Evolutionary conservation across 1,139 yeast genomes (phyloP).

Genomic region (Lizanozyma gosingica): DNA sequence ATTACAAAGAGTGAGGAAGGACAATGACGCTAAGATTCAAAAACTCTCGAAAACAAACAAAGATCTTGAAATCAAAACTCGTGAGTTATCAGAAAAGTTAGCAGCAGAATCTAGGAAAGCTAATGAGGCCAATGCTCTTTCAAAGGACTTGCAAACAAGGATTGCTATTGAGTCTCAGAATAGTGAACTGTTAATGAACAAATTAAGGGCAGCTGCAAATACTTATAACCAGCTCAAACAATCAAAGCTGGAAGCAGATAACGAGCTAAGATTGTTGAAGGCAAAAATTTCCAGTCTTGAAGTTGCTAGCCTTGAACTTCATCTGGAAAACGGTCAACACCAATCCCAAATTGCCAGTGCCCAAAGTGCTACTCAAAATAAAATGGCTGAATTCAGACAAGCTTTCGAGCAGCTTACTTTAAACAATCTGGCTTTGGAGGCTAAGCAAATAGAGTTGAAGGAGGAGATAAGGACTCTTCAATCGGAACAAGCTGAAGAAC

Average conservation of each 20-base stretch:
- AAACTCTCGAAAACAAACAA: constrained; percentile 11
- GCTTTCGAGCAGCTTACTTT: neutral
- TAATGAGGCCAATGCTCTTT: constrained; percentile 8
- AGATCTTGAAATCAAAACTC: constrained; percentile 17
- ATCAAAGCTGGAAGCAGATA: constrained; percentile 11
- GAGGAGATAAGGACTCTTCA: constrained; percentile 2
- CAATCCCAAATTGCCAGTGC: neutral
- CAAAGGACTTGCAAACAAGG: constrained; percentile 15
- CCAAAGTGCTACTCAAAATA: neutral
- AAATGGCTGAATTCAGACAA: neutral
- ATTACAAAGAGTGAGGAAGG: constrained; percentile 14
- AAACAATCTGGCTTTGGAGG: neutral
- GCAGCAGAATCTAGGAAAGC: constrained; percentile 10
- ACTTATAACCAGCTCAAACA: constrained; percentile 32
- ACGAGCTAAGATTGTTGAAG: neutral
- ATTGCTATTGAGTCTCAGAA: constrained; percentile 20
- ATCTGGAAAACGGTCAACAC: neutral
- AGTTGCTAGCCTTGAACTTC: neutral
- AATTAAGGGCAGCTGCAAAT: constrained; percentile 38
- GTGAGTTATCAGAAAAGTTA: constrained; percentile 17
- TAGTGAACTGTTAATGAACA: constrained; percentile 31
- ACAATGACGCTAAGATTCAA: constrained; percentile 7
- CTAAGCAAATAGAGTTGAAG: neutral
- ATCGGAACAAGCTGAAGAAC: neutral
- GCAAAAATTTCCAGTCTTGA: neutral